Base-by-base conservation (phyloP, 1,284 basidiomycete species). In the Veloboletus limbatus region DNA sequence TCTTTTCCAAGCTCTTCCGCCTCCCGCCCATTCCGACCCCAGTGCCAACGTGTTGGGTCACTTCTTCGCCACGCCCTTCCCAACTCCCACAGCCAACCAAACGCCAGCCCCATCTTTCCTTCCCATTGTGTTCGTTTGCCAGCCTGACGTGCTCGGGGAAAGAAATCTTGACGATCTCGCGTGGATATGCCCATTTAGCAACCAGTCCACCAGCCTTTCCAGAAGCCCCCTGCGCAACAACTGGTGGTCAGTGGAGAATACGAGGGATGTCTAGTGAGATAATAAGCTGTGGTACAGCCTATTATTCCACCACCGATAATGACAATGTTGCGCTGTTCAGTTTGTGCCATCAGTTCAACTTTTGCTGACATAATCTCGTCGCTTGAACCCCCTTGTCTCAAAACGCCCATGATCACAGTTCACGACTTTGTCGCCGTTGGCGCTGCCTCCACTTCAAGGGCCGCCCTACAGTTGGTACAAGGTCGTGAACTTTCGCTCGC, bases 141-240 rank as follows among this genome's bases (percentile, higher is more conserved):
- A 97, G 78, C 35, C 79, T 76, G 52, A 83, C 76, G 63, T 97
- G 93, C 55, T 97, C 82, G 7, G 72, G 61, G 31, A 88, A 97
- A 6, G 90, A 92, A 36, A 95, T 74, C 33, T 78, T 70, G 6
- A 87, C 86, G 16, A 96, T 72, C 60, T 92, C 86, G 45, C 81
- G 76, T 0, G 85, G 85, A 56, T 85, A 86, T 1, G 85, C 85
- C 85, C 85, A 87, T 54, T 78, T 78, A 0, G 94, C 92, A 18
- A 97, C 76, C n/a, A 97, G 82, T 0, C 94, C 94, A 3, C 92
- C 94, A 0, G 91, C 88, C 63, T 96, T 96, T 6, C 94, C 94
- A 0, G 85, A 89, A 1, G 93, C 91, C 0, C 86, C 85, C 52
- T 85, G 82, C 1, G 83, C 84, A 16, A 75, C 70, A n/a, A n/a